These are phyloP conservation scores for Hypomyces rosellus DNA, from an alignment of 2,329 filamentous ascomycete genomes.

Conservation along the genomic window DNA sequence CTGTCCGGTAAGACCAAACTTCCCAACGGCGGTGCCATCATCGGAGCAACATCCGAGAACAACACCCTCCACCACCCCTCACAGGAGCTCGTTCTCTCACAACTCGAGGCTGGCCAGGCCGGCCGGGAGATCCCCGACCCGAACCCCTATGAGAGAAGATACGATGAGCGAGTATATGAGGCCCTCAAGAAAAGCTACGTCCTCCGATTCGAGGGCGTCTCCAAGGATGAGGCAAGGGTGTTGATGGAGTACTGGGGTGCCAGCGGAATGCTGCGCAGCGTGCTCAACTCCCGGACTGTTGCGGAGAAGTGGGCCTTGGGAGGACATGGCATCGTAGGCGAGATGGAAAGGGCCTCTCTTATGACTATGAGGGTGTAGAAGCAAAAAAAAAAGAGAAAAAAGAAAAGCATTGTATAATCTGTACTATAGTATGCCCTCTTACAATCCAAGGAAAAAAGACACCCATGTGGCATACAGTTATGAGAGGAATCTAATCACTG, in stretches of 20 bases:
- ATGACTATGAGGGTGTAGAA: slow-evolving; percentile 40
- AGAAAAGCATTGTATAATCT: slow-evolving; percentile 17
- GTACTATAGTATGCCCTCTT: slow-evolving; percentile 16
- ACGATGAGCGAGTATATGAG: slow-evolving; percentile 51
- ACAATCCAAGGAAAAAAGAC: background rate
- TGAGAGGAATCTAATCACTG: background rate
- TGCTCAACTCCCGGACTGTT: slow-evolving; percentile 64
- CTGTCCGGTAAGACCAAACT: slow-evolving; percentile 54
- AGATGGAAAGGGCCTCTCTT: slow-evolving; percentile 66
- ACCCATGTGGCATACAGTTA: background rate
- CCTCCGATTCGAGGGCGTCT: slow-evolving; percentile 60
- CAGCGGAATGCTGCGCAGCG: slow-evolving; percentile 69
- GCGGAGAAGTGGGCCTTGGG: slow-evolving; percentile 78
- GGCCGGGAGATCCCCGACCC: slow-evolving; percentile 31
- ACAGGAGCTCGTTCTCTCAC: slow-evolving; percentile 61
- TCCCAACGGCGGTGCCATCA: slow-evolving; percentile 69
- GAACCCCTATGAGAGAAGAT: slow-evolving; percentile 50
- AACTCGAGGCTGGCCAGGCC: slow-evolving; percentile 42
- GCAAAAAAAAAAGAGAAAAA: background rate
- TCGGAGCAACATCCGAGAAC: slow-evolving; percentile 67
- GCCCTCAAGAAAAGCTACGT: slow-evolving; percentile 45
- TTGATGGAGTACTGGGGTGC: slow-evolving; percentile 92
- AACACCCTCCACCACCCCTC: slow-evolving; percentile 61
- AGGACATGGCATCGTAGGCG: slow-evolving; percentile 75
- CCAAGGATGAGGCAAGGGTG: slow-evolving; percentile 65